Conservation (phyloP, 345 rosid genomes). For the Hibiscus tridactylites region DNA sequence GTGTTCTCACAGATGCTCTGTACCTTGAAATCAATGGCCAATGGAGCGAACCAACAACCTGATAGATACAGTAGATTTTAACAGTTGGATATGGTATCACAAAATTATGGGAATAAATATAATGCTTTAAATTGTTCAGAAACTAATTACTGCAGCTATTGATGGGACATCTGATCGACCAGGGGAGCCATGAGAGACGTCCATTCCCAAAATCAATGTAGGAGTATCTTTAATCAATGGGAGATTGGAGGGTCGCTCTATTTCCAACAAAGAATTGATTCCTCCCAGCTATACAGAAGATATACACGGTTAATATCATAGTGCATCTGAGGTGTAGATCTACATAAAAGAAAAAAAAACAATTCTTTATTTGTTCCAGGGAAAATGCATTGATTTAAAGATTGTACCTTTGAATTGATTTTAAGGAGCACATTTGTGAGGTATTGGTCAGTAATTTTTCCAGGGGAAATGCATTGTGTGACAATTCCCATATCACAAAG, state of each 20-base stretch:
- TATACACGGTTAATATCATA: slow-evolving; percentile 5
- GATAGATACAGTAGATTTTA: slow-evolving; percentile 16
- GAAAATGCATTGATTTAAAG: slow-evolving; percentile 8
- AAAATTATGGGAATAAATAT: background rate
- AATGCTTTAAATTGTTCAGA: background rate
- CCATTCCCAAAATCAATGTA: slow-evolving; percentile 93
- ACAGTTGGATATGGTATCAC: background rate
- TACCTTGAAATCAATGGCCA: slow-evolving; percentile 89
- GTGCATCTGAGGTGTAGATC: background rate
- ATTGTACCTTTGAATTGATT: slow-evolving; percentile 73
- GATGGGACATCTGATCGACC: slow-evolving; percentile 71
- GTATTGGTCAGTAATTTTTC: slow-evolving; percentile 66
- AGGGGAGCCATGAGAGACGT: slow-evolving; percentile 91
- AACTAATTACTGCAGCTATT: slow-evolving; percentile 58
- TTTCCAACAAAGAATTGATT: slow-evolving; percentile 72
- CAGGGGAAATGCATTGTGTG: slow-evolving; percentile 79
- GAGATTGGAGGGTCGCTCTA: slow-evolving; percentile 39
- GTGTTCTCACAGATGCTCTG: slow-evolving; percentile 82
- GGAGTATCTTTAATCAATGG: slow-evolving; percentile 62
- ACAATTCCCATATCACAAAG: slow-evolving; percentile 60
- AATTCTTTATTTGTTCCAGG: background rate
- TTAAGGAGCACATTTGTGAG: slow-evolving; percentile 82
- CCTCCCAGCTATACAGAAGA: slow-evolving; percentile 68
- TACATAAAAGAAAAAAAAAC: background rate
- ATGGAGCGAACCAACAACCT: slow-evolving; percentile 80